Evolutionary conservation across 306 rosid genomes (phyloP), one percentile per base, ranked within the genome.

Genomic region (Rosa rugosa): DNA sequence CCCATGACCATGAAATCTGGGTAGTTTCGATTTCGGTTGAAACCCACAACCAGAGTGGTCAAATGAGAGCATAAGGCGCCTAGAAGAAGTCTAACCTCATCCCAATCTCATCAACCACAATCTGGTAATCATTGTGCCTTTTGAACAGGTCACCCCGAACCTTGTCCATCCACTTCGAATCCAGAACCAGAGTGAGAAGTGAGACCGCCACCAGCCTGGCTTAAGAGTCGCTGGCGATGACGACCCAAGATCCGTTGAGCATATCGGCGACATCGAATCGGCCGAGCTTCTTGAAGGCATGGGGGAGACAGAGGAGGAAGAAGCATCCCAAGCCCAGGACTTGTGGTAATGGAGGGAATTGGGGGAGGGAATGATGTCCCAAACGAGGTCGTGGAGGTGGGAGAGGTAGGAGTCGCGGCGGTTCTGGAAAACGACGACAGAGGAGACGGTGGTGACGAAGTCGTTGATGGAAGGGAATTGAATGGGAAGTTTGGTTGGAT

Each of bases 191-290:
- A 69, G 70, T 69, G 60, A 92, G 75, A 84, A 94, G 62, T 14
- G 96, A 82, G 27, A 90, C 83, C 0, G 89, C 59, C 34, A 94
- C 63, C 11, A 86, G 56, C 46, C 97, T 83, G 41, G 97, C 96
- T 54, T 94, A 94, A 13, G 98, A 94, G 82, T 94, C 97, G 14
- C 97, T 97, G 6, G 92, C 94, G 27, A 94, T 82, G 34, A 94
- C 83, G 5, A 92, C 89, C 98, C 96, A 94, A 2, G 98, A 94
- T 38, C 98, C 98, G 46, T 94, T 92, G 47, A 94, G 94, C 91
- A 94, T 85, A 83, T 89, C 98, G 72, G 87, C 65, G 56, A 85
- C 87, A 51, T 92, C 92, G 53, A 53, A 72, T 14, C 76, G 80
- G 31, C 73, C 76, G 50, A 90, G 80, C 77, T 80, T 88, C 86